phyloP scores from a whole-genome alignment of 1,284 basidiomycete genomes.

The Apiotrichum akiyoshidainum region DNA sequence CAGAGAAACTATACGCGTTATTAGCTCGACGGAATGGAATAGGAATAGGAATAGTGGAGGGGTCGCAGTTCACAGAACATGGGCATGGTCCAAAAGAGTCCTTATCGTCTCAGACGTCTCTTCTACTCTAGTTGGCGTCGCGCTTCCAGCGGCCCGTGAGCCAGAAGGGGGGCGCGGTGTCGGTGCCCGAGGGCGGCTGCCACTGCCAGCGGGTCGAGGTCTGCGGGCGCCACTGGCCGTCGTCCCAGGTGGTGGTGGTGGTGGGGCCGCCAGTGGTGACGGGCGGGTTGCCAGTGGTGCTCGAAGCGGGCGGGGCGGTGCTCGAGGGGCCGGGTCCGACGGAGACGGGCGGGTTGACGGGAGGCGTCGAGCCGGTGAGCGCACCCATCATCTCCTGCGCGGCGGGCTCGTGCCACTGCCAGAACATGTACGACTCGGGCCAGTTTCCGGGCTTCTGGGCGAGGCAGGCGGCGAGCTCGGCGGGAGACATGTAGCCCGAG shows the following conservation, averaged over 20 bases:
- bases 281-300: too few relatives aligned
- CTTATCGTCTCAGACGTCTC: too few relatives aligned
- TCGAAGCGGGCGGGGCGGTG: background rate
- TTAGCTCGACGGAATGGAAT: too few relatives aligned
- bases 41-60: too few relatives aligned
- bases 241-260: background rate
- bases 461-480: slow-evolving; percentile 4
- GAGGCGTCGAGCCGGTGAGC: background rate
- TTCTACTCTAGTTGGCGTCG: background rate
- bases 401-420: slow-evolving; percentile 39
- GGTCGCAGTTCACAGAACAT: too few relatives aligned
- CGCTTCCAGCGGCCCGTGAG: background rate
- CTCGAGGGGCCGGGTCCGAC: background rate
- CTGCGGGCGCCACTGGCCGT: background rate
- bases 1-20: too few relatives aligned
- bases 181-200: too few relatives aligned
- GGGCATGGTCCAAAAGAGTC: too few relatives aligned
- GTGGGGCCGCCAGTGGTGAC: too few relatives aligned
- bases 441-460: slow-evolving; percentile 29
- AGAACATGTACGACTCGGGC: slow-evolving; percentile 52
- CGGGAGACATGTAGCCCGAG: slow-evolving; percentile 4
- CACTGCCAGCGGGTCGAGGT: too few relatives aligned
- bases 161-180: background rate
- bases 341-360: background rate
- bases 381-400: background rate